Conservation (phyloP, 1,284 basidiomycete genomes). For the Wolfiporia cocos region DNA sequence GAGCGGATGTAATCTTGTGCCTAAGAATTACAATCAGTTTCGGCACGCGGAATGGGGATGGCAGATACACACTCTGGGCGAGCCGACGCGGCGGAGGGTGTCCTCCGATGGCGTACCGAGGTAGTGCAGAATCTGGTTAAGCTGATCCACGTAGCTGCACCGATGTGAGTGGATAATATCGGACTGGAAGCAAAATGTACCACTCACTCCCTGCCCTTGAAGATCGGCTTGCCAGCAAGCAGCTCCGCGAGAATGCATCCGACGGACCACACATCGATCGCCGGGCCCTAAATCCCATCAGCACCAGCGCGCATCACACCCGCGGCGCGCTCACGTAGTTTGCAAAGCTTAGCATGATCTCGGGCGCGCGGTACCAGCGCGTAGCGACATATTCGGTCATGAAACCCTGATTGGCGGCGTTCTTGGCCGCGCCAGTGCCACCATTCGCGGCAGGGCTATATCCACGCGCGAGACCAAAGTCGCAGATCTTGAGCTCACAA, state of each 20-base stretch:
- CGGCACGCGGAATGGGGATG: not conserved
- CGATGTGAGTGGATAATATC: not conserved
- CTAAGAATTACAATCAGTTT: conserved; percentile 31
- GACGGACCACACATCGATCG: conserved; percentile 97
- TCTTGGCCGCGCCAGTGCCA: conserved; percentile 46
- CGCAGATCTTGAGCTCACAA: conserved; percentile 97
- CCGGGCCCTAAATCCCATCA: conserved; percentile 52
- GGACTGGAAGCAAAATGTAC: not conserved
- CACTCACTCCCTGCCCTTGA: conserved; percentile 92
- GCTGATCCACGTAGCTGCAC: conserved; percentile 89
- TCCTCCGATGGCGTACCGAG: conserved; percentile 97
- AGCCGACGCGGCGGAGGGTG: conserved; percentile 92
- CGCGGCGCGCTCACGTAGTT: conserved; percentile 70
- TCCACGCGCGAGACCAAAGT: conserved; percentile 95
- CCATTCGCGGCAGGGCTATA: conserved; percentile 71
- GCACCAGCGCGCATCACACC: not conserved
- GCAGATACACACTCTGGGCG: conserved; percentile 59
- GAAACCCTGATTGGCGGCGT: conserved; percentile 85
- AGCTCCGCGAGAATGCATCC: conserved; percentile 98
- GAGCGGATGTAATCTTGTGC: conserved; percentile 98
- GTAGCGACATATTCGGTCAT: conserved; percentile 99
- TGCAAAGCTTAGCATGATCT: conserved; percentile 96
- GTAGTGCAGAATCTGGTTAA: conserved; percentile 98
- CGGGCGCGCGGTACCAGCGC: conserved; percentile 94
- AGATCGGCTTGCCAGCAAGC: conserved; percentile 95